Percentiles rank a stretch among this genome's conserved stretches.
phyloP scores from a whole-genome alignment of 2,329 filamentous ascomycete genomes.

The Chalaropsis ovoidea region DNA sequence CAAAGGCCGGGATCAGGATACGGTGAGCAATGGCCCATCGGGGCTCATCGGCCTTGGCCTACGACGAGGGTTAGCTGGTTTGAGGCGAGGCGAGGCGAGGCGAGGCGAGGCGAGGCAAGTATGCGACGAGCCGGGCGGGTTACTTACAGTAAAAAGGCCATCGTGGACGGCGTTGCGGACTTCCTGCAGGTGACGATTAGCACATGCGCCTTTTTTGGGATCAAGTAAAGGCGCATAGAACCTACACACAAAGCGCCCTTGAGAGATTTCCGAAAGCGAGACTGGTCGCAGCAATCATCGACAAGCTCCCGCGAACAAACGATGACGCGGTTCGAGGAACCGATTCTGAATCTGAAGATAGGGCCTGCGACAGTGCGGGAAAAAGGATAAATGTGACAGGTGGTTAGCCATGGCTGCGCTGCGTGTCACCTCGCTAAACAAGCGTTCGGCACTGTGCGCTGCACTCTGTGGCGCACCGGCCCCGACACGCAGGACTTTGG shows the following conservation, averaged over 20 bases:
- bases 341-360: conserved; percentile 49
- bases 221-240: conserved; percentile 17
- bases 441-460: neutral
- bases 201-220: neutral
- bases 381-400: neutral
- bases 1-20: conserved; percentile 58
- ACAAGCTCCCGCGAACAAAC: conserved; percentile 46
- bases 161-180: conserved; percentile 52
- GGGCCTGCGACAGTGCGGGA: conserved; percentile 36
- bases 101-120: neutral
- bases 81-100: too few relatives aligned
- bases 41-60: conserved; percentile 40
- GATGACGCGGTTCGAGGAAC: conserved; percentile 41
- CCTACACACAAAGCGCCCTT: conserved; percentile 37
- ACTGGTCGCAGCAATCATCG: conserved; percentile 56
- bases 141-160: conserved; percentile 54
- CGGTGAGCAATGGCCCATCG: conserved; percentile 60
- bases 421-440: too few relatives aligned
- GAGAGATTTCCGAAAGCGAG: conserved; percentile 52
- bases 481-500: neutral
- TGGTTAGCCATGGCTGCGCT: neutral
- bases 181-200: conserved; percentile 32
- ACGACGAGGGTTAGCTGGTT: conserved; percentile 29
- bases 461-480: neutral
- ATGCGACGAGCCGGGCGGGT: neutral